Conservation (phyloP, 257 asterid genomes). For the Nicotiana noctiflora region DNA sequence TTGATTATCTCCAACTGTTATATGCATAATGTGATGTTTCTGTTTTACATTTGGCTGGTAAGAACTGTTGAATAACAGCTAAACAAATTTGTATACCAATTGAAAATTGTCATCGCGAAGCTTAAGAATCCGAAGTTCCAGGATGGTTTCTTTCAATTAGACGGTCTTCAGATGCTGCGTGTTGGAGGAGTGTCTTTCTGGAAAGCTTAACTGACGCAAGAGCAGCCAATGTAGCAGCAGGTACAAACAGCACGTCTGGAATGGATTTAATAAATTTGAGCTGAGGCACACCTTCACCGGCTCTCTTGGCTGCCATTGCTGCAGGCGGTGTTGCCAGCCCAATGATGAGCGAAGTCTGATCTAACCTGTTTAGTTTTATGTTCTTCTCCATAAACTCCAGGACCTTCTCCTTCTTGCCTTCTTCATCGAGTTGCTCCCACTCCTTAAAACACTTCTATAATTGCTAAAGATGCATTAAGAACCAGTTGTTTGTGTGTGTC, state of each 20-base stretch:
- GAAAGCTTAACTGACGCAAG: slow-evolving; percentile 65
- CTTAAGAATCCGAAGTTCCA: neutral
- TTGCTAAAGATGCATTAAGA: slow-evolving; percentile 8
- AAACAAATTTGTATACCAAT: neutral
- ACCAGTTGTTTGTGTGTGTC: neutral
- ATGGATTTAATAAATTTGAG: slow-evolving; percentile 59
- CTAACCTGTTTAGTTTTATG: slow-evolving; percentile 52
- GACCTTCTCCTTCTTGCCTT: slow-evolving; percentile 39
- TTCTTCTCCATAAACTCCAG: slow-evolving; percentile 53
- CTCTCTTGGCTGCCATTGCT: slow-evolving; percentile 86
- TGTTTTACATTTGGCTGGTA: no score
- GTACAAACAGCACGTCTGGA: slow-evolving; percentile 76
- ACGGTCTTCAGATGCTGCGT: slow-evolving; percentile 27
- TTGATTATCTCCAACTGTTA: no score
- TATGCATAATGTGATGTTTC: no score
- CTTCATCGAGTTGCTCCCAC: slow-evolving; percentile 32
- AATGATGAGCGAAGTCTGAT: slow-evolving; percentile 52
- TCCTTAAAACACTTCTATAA: slow-evolving; percentile 37
- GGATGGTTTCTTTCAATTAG: neutral
- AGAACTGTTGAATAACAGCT: neutral
- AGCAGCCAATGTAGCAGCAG: slow-evolving; percentile 67
- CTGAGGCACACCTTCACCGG: slow-evolving; percentile 75
- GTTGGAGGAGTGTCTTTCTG: slow-evolving; percentile 50
- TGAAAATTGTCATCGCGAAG: neutral
- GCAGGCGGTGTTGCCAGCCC: slow-evolving; percentile 80